Percentiles rank a stretch among this genome's conserved stretches.
Evolutionary conservation across 2,329 filamentous ascomycete species (phyloP).

Genomic region (Xylaria arbuscula): DNA sequence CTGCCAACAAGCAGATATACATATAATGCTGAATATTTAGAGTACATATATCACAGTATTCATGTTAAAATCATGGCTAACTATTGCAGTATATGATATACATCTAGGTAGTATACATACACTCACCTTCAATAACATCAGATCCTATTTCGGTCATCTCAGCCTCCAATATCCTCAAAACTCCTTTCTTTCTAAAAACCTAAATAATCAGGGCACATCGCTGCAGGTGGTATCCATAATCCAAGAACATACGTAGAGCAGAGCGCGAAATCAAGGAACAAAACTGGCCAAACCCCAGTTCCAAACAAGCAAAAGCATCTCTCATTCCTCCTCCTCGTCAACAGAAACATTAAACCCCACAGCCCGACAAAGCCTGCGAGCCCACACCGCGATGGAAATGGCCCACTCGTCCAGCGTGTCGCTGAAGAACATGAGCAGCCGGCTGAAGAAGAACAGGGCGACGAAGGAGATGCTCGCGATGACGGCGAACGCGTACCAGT

Average conservation of each 20-base stretch:
- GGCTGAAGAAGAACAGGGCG: conserved; percentile 65
- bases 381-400: conserved; percentile 41
- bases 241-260: not conserved
- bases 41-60: not conserved
- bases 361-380: conserved; percentile 24
- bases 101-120: not conserved
- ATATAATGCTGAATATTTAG: not conserved
- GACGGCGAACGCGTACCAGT: conserved; percentile 75
- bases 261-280: not conserved
- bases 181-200: not conserved
- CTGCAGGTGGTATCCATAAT: conserved; percentile 10
- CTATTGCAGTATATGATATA: too few relatives aligned
- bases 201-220: conserved; percentile 2
- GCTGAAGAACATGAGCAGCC: conserved; percentile 59
- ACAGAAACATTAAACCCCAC: conserved; percentile 33
- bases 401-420: conserved; percentile 57
- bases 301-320: not conserved
- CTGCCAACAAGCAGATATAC: not conserved
- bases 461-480: conserved; percentile 70
- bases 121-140: not conserved
- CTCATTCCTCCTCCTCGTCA: conserved; percentile 35
- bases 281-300: not conserved
- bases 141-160: not conserved
- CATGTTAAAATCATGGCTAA: too few relatives aligned
- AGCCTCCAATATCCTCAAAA: not conserved